A percentile compares a stretch with the other conserved stretches of the same genome.
Conservation (phyloP, 169 alveolate species). For the Cryptosporidium xiaoi region DNA sequence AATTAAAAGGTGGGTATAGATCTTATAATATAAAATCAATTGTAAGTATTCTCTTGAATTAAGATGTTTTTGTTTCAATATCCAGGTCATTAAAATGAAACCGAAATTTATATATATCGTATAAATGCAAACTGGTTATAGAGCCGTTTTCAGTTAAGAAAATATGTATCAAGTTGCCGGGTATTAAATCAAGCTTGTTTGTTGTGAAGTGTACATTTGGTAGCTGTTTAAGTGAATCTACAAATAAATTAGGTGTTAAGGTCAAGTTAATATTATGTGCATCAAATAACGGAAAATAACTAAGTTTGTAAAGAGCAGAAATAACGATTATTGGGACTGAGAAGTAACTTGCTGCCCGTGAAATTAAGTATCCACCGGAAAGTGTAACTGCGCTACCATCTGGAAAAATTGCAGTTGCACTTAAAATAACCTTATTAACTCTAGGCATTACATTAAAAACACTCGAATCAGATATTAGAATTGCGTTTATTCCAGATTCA, state of each 20-base stretch:
- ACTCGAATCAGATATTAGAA: slow-evolving; percentile 68
- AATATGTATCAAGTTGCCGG: slow-evolving; percentile 39
- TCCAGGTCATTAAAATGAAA: slow-evolving; percentile 45
- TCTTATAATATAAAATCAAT: background rate
- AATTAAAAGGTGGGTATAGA: too few species aligned
- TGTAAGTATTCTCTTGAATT: background rate
- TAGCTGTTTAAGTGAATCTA: slow-evolving; percentile 37
- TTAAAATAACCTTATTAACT: slow-evolving; percentile 50
- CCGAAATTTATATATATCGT: slow-evolving; percentile 28
- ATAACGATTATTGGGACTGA: slow-evolving; percentile 56
- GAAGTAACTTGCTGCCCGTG: slow-evolving; percentile 44
- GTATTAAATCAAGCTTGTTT: slow-evolving; percentile 51
- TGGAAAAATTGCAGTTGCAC: slow-evolving; percentile 67
- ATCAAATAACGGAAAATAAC: slow-evolving; percentile 69
- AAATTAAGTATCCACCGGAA: slow-evolving; percentile 67
- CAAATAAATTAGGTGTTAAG: slow-evolving; percentile 52
- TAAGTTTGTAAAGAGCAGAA: slow-evolving; percentile 59
- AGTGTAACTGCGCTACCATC: slow-evolving; percentile 74
- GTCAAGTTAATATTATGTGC: slow-evolving; percentile 40
- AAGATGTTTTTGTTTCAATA: background rate
- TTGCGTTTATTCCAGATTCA: slow-evolving; percentile 35
- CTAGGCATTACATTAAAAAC: slow-evolving; percentile 53
- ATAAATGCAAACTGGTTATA: slow-evolving; percentile 30
- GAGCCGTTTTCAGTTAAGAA: slow-evolving; percentile 59
- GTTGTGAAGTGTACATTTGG: slow-evolving; percentile 68